Base-by-base conservation (phyloP, 2,329 filamentous ascomycete genomes). In the Claviceps paspali region DNA sequence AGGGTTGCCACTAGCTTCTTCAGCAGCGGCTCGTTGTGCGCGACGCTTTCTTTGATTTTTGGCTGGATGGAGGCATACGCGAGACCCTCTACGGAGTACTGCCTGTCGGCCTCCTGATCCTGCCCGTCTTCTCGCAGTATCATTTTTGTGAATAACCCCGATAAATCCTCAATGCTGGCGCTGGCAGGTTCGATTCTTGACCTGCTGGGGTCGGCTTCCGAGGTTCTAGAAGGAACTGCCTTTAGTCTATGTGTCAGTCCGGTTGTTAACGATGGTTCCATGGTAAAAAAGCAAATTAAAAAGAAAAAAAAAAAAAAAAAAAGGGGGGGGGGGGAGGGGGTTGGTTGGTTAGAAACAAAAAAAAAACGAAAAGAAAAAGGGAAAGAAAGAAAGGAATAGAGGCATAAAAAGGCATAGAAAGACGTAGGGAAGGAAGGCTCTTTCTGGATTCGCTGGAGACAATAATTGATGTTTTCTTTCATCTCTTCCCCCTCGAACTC, bases 51-150 rank as follows among this genome's bases (percentile, higher is more conserved):
- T 55, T 93, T 94, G 40, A 95, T 75, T 41, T 74, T 76, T 5
- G 88, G 76, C 49, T 85, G 84, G 27, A 96, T 69, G 8, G 88
- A 93, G 4, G 86, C 79, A 55, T 94, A 96, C 11, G 88, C 91
- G 42, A 98, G 65, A 5, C 88, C 91, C 60, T 98, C 91, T 38
- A 96, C 75, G 1, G 83, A 79, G 51, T 82, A 76, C 42, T 82
- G 77, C 42, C 71, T 69, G 43, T 65, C 67, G 38, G 65, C 61
- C 24, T 27, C 30, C 8, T 73, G 65, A 30, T 73, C 65, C 29
- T 33, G 15, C 31, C 73, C 66, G 31, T 74, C 66, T 31, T 72
- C 65, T 22, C 64, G 65, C 21, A 79, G 52, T 32, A 86, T 65
- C 61, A 86, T 77, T 36, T 73, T 74, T 35, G 69, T 73, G 45